A percentile compares a stretch with the other conserved stretches of the same genome.
Evolutionary conservation across 805 yeast genomes (phyloP).

Genomic region (Starmerella apis): DNA sequence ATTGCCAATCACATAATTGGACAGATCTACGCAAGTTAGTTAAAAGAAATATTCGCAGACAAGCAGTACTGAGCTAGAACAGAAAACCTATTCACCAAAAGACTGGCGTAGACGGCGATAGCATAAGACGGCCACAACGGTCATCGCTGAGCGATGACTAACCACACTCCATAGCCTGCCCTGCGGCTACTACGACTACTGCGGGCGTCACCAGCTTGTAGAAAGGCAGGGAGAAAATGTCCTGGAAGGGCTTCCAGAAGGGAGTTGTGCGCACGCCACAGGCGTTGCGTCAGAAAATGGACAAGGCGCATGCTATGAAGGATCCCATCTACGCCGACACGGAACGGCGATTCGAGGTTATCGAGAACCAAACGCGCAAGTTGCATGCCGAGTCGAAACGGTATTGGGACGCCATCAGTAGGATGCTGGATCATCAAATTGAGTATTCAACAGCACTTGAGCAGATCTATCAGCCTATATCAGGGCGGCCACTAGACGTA

Average conservation of each 20-base stretch:
- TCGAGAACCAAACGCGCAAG: conserved; percentile 81
- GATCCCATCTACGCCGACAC: conserved; percentile 93
- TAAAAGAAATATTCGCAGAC: too few relatives aligned
- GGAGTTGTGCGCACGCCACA: conserved; percentile 61
- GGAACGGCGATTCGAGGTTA: conserved; percentile 87
- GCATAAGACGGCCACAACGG: too few relatives aligned
- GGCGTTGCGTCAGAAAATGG: conserved; percentile 74
- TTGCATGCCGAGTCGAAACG: conserved; percentile 81
- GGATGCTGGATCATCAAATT: conserved; percentile 85
- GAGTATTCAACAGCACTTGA: conserved; percentile 94
- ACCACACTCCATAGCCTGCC: too few relatives aligned
- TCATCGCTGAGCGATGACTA: too few relatives aligned
- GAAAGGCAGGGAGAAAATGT: conserved; percentile 16
- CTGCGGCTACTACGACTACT: too few relatives aligned
- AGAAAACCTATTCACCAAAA: too few relatives aligned
- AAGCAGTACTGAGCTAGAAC: too few relatives aligned
- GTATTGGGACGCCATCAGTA: conserved; percentile 83
- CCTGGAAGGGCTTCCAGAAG: conserved; percentile 29
- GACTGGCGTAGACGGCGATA: too few relatives aligned
- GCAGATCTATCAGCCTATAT: conserved; percentile 90
- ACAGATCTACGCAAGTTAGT: too few relatives aligned
- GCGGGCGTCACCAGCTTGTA: too few relatives aligned
- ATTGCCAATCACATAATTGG: too few relatives aligned
- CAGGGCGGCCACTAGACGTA: conserved; percentile 87
- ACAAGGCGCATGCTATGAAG: conserved; percentile 53